Evolutionary conservation across 1,284 basidiomycete species (phyloP), one percentile per base, ranked within the genome.

Genomic region (Pseudozyma flocculosa): DNA sequence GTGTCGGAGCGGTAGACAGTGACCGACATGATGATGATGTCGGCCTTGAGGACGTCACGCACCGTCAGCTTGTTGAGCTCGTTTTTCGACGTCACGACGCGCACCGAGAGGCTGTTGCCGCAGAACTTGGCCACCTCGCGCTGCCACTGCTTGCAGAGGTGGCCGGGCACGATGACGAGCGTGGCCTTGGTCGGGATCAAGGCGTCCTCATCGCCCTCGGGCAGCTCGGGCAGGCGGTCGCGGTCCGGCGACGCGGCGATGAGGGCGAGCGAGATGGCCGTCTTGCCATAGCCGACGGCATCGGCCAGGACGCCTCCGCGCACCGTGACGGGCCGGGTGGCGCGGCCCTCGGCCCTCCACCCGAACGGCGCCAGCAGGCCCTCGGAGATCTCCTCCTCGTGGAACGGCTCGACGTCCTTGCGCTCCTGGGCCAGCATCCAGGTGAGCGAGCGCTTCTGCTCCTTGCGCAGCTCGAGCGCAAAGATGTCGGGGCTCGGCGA

Each of bases 231-330:
- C 19, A 50, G 40, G 30, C 48, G 41, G 4, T 44, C 30, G 15
- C 61, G 56, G 19, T 64, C 43, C 21, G 55, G 58, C 15, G 58
- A 60, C 15, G 62, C 53, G 5, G 68, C 67, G 54, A 71, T 67
- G 49, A 96, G 82, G 11, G 88, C 92, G 19, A 96, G 83, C 0
- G 91, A 92, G 67, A 96, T 95, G 23, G 92, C 92, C 0, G 92
- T 96, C 81, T 96, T 96, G 30, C 92, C 92, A 75, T 96, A 96
- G 45, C 93, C 92, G 63, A 96, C 92, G 78, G 94, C 88, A 72
- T 96, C 92, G 9, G 93, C 93, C 42, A 96, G 85, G 47, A 96
- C 92, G 24, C 93, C 93, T 15, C 92, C 93, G 43, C 89, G 84
- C 22, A 95, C 81, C 57, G 81, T 83, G 47, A 90, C 84, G 0